Conservation (phyloP, 225 moss, liverwort and hornwort species). For the Climacium dendroides region DNA sequence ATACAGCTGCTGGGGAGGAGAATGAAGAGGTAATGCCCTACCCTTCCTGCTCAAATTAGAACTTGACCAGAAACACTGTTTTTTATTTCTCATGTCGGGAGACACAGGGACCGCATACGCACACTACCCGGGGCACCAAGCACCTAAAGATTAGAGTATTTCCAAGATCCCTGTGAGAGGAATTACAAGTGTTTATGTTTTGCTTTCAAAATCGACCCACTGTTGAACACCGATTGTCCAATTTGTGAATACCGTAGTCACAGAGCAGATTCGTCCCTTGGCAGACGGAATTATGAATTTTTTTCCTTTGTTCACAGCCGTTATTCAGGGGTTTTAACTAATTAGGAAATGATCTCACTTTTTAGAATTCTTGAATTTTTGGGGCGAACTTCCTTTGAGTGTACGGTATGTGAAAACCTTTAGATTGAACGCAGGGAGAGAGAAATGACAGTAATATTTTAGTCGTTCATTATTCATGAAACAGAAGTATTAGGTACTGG, state of each 20-base stretch:
- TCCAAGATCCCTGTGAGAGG: neutral
- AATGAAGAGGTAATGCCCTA: slow-evolving; percentile 46
- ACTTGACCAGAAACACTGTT: neutral
- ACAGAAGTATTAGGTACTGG: neutral
- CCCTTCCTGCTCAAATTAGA: neutral
- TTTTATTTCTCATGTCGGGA: neutral
- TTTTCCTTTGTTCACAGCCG: neutral
- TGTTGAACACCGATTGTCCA: neutral
- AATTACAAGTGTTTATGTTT: neutral
- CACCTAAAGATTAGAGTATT: neutral
- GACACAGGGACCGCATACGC: neutral
- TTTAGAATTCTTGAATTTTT: neutral
- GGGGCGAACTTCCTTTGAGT: neutral
- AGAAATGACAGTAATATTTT: neutral
- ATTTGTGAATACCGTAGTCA: neutral
- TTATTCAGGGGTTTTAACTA: too few relatives aligned
- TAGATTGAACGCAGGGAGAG: neutral
- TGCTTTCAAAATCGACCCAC: neutral
- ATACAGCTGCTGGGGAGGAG: slow-evolving; percentile 7
- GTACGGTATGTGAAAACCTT: neutral
- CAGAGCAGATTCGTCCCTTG: neutral
- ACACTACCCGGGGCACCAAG: neutral
- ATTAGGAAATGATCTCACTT: neutral
- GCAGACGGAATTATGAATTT: neutral
- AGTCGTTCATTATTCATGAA: neutral